Percentiles rank a stretch among this genome's conserved stretches.
Evolutionary conservation across 2,329 filamentous ascomycete species (phyloP).

Genomic region (Fusarium praegraminearum): DNA sequence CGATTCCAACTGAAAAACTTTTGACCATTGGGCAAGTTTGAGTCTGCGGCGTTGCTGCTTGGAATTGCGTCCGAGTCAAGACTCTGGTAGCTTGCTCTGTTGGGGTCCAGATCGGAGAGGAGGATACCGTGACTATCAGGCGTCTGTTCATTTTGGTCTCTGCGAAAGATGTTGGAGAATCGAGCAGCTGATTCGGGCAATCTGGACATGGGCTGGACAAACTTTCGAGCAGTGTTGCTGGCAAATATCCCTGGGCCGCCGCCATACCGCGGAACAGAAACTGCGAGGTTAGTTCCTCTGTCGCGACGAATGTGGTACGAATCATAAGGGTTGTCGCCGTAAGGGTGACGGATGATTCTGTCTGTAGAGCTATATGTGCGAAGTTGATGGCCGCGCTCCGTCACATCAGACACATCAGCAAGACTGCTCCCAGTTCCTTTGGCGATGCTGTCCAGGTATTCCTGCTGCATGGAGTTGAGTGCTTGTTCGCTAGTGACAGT

Average conservation of each 20-base stretch:
- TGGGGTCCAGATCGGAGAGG: constrained; percentile 42
- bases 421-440: constrained; percentile 58
- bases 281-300: constrained; percentile 31
- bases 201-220: constrained; percentile 35
- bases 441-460: constrained; percentile 42
- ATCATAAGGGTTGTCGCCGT: constrained; percentile 4
- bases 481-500: constrained; percentile 52
- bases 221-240: constrained; percentile 42
- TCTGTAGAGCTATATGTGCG: constrained; percentile 44
- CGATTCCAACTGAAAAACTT: constrained; percentile 46
- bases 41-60: neutral
- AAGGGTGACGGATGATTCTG: constrained; percentile 48
- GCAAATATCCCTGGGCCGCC: constrained; percentile 23
- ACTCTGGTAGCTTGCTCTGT: constrained; percentile 50
- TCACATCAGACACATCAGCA: constrained; percentile 58
- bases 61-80: constrained; percentile 46
- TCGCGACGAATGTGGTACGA: constrained; percentile 43
- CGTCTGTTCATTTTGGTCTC: constrained; percentile 18
- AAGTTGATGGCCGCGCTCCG: constrained; percentile 31
- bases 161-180: constrained; percentile 48
- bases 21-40: neutral
- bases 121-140: constrained; percentile 21
- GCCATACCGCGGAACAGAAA: constrained; percentile 43
- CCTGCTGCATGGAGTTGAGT: constrained; percentile 36
- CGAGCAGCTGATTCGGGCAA: constrained; percentile 44